Percentiles rank a stretch among this genome's conserved stretches.
These are phyloP conservation scores for Saccharum hybrid DNA, from an alignment of 202 grass and related monocot genomes.

Conservation along the genomic window DNA sequence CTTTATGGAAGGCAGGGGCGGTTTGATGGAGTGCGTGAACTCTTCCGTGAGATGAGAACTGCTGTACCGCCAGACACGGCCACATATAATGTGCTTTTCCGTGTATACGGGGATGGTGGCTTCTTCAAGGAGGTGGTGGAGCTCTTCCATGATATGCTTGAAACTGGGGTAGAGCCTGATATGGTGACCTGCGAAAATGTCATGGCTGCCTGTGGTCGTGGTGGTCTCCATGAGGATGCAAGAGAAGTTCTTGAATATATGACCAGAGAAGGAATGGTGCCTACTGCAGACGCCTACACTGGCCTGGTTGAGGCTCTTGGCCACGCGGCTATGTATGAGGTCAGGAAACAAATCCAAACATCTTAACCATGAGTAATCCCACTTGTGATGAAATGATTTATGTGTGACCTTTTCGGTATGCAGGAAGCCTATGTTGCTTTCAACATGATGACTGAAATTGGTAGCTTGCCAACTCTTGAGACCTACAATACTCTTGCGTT, in stretches of 20 bases:
- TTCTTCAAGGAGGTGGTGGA: constrained; percentile 96
- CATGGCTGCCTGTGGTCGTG: constrained; percentile 81
- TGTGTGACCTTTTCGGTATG: constrained; percentile 22
- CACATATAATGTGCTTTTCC: constrained; percentile 90
- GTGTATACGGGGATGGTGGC: constrained; percentile 77
- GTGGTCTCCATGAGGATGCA: constrained; percentile 90
- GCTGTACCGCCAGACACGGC: constrained; percentile 69
- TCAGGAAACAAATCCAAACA: constrained; percentile 36
- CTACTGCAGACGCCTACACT: constrained; percentile 83
- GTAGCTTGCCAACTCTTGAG: constrained; percentile 73
- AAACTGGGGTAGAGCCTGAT: constrained; percentile 70
- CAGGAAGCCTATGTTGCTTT: constrained; percentile 97
- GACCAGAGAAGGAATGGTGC: constrained; percentile 70
- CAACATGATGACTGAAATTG: constrained; percentile 93
- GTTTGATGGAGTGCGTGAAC: constrained; percentile 84
- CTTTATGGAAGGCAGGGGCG: constrained; percentile 75
- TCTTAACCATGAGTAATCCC: neutral
- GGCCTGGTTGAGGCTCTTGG: constrained; percentile 88
- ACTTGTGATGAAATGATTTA: constrained; percentile 34
- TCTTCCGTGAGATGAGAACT: constrained; percentile 92
- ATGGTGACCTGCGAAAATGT: constrained; percentile 88
- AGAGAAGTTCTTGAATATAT: constrained; percentile 80
- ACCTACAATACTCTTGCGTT: constrained; percentile 82
- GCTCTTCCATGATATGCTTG: constrained; percentile 81
- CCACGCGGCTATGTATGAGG: constrained; percentile 86